Conservation (phyloP, 371 early-diverging fungal genomes). For the Phascolomyces articulosus region DNA sequence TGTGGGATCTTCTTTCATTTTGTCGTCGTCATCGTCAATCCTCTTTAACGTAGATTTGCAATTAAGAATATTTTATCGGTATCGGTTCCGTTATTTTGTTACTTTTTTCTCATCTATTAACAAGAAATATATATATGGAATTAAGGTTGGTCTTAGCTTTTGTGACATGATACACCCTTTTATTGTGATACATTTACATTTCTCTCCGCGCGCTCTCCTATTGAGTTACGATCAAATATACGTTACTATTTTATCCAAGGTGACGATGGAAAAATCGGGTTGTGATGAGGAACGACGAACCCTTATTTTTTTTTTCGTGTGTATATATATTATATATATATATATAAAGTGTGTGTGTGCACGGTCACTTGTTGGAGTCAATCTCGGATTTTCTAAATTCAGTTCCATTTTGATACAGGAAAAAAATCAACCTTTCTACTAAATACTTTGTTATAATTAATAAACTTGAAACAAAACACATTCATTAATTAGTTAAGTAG, state of each 20-base stretch:
- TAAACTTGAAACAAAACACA: too few species aligned
- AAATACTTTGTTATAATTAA: too few species aligned
- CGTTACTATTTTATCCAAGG: too few species aligned
- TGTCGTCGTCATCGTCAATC: too few species aligned
- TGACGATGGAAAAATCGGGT: too few species aligned
- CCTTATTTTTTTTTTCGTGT: not conserved
- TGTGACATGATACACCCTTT: not conserved
- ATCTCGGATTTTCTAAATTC: not conserved
- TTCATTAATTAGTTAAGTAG: too few species aligned
- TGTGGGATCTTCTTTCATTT: too few species aligned
- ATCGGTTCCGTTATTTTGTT: not conserved
- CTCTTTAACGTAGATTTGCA: too few species aligned
- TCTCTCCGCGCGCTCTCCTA: too few species aligned
- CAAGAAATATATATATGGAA: not conserved
- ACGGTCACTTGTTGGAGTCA: not conserved
- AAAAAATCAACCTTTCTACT: not conserved
- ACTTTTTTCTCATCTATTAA: not conserved
- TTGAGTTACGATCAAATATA: too few species aligned
- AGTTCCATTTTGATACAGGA: not conserved
- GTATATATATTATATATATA: too few species aligned
- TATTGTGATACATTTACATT: too few species aligned
- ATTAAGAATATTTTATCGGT: conserved; percentile 3
- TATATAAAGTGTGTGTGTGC: not conserved
- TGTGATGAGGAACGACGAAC: not conserved
- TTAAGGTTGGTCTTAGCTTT: conserved; percentile 5